Evolutionary conservation across 2,329 filamentous ascomycete genomes (phyloP).

Genomic region (Phialophora tarda): DNA sequence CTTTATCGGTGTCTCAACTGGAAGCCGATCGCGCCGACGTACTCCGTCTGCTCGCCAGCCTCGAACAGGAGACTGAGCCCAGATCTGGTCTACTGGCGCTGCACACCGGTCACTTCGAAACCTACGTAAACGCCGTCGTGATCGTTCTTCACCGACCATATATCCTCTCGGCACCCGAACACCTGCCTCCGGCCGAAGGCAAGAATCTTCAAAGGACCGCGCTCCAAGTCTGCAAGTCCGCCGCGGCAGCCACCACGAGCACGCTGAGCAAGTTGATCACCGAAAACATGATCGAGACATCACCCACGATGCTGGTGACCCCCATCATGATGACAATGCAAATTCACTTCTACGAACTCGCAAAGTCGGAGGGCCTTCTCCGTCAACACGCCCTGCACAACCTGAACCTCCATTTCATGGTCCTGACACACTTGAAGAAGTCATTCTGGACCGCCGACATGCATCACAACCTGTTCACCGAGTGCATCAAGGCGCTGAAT

Average conservation of each 20-base stretch:
- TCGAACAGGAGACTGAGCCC: conserved; percentile 35
- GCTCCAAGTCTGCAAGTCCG: conserved; percentile 38
- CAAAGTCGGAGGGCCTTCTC: conserved; percentile 17
- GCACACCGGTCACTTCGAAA: conserved; percentile 14
- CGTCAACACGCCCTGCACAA: conserved; percentile 32
- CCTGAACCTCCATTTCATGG: conserved; percentile 31
- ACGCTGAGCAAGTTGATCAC: conserved; percentile 41
- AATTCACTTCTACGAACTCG: conserved; percentile 30
- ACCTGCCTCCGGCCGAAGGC: conserved; percentile 28
- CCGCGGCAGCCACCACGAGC: conserved; percentile 42
- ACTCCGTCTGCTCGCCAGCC: conserved; percentile 18
- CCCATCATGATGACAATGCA: conserved; percentile 31
- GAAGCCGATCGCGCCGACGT: conserved; percentile 40
- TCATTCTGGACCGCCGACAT: conserved; percentile 34
- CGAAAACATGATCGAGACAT: conserved; percentile 24
- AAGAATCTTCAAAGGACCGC: conserved; percentile 39
- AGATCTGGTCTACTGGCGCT: conserved; percentile 1
- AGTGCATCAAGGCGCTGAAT: conserved; percentile 29
- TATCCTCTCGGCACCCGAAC: conserved; percentile 37
- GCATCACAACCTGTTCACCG: conserved; percentile 30
- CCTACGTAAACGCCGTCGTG: conserved; percentile 37
- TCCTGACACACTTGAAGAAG: conserved; percentile 30
- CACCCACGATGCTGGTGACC: conserved; percentile 22
- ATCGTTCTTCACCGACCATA: conserved; percentile 44
- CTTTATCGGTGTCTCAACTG: conserved; percentile 35